Conservation (phyloP, 306 rosid species). For the Prunus fruticosa region DNA sequence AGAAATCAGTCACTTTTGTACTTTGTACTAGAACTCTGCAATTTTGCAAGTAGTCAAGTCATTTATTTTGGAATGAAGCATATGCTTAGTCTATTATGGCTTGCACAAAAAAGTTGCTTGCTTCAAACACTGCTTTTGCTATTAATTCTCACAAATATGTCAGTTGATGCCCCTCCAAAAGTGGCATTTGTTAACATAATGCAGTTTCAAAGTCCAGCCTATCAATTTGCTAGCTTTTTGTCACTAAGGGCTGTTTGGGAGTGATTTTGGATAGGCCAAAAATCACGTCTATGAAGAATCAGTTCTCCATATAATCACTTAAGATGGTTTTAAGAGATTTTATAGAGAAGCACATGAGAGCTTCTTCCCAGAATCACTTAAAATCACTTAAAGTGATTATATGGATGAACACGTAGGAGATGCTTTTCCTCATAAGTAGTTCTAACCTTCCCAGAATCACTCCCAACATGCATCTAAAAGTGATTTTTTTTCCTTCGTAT, state of each 20-base stretch:
- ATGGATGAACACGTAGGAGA: accelerated
- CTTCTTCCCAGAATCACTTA: no score
- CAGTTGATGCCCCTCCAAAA: background rate
- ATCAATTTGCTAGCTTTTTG: background rate
- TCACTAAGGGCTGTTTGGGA: background rate
- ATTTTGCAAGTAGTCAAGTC: background rate
- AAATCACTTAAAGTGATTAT: no score
- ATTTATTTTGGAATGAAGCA: background rate
- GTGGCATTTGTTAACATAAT: background rate
- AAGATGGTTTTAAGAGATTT: no score
- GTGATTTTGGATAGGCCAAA: no score
- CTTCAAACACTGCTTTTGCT: background rate
- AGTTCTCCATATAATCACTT: no score
- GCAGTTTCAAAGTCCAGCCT: background rate
- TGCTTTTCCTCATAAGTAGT: no score
- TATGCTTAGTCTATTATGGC: background rate
- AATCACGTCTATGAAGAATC: no score
- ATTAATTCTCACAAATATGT: background rate
- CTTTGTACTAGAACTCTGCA: background rate
- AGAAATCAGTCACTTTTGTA: background rate
- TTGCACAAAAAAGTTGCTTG: background rate
- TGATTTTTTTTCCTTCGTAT: no score
- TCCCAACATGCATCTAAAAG: no score
- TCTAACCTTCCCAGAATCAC: accelerated
- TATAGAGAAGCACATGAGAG: no score